Percentiles rank a stretch among this genome's conserved stretches.
phyloP scores from a whole-genome alignment of 352 stramenopile species.

The Peronosclerospora sorghi region DNA sequence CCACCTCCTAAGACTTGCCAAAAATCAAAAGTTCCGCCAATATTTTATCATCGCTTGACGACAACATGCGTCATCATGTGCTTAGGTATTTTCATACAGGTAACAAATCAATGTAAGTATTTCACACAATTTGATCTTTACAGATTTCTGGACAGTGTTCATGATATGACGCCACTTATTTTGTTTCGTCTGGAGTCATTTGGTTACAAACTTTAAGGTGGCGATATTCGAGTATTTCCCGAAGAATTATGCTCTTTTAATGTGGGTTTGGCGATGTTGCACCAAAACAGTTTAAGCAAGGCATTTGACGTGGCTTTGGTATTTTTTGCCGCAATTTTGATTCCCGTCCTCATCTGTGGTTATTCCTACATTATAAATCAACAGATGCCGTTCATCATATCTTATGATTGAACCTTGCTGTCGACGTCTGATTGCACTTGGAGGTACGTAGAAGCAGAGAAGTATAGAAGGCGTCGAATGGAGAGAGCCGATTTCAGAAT shows the following conservation, averaged over 20 bases:
- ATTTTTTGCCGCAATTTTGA: slow-evolving; percentile 53
- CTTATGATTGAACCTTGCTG: not conserved
- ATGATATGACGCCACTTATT: slow-evolving; percentile 64
- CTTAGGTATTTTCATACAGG: slow-evolving; percentile 42
- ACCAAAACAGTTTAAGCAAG: slow-evolving; percentile 47
- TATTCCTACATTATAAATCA: slow-evolving; percentile 64
- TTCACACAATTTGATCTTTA: no score
- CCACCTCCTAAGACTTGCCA: slow-evolving; percentile 42
- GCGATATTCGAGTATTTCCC: no score
- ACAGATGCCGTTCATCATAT: slow-evolving; percentile 26
- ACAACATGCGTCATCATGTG: slow-evolving; percentile 57
- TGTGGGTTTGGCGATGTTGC: slow-evolving; percentile 61
- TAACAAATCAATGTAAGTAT: slow-evolving; percentile 7
- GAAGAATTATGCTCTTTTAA: no score
- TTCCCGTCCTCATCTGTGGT: slow-evolving; percentile 54
- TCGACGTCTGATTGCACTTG: no score
- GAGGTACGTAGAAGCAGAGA: no score
- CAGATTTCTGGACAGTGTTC: slow-evolving; percentile 28
- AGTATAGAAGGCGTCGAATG: no score
- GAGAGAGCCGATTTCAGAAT: no score
- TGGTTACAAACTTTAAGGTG: slow-evolving; percentile 11
- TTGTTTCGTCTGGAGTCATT: slow-evolving; percentile 82
- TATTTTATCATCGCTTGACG: slow-evolving; percentile 39
- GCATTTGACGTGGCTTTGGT: slow-evolving; percentile 61
- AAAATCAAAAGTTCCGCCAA: slow-evolving; percentile 47